A percentile compares a stretch with the other conserved stretches of the same genome.
Evolutionary conservation across 2,329 filamentous ascomycete genomes (phyloP).

Genomic region (Plenodomus tracheiphilus): DNA sequence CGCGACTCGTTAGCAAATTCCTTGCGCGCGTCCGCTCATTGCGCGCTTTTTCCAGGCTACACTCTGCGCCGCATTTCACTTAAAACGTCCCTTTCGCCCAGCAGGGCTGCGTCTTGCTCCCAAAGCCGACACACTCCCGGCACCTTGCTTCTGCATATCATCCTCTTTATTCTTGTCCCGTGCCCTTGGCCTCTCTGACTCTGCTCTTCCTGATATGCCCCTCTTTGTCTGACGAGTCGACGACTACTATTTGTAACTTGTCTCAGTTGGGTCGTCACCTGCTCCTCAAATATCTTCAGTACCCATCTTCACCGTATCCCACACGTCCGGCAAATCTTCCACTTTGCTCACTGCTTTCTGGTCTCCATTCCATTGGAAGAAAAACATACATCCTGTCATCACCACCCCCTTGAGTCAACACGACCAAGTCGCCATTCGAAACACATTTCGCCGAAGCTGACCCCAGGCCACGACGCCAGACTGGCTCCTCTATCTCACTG

Average conservation of each 20-base stretch:
- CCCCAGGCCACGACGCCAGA: slow-evolving; percentile 11
- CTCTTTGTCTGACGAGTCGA: slow-evolving; percentile 17
- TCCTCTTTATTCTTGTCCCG: slow-evolving; percentile 22
- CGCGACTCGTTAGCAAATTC: slow-evolving; percentile 15
- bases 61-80: slow-evolving; percentile 30
- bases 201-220: slow-evolving; percentile 19
- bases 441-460: slow-evolving; percentile 22
- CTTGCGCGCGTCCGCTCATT: slow-evolving; percentile 21
- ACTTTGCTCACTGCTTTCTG: background rate
- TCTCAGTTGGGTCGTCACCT: slow-evolving; percentile 33
- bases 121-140: slow-evolving; percentile 27
- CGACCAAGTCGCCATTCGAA: slow-evolving; percentile 24
- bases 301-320: slow-evolving; percentile 3
- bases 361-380: background rate
- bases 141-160: slow-evolving; percentile 30
- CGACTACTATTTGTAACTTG: slow-evolving; percentile 22
- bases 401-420: slow-evolving; percentile 10
- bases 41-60: slow-evolving; percentile 38
- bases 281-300: slow-evolving; percentile 16
- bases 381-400: background rate
- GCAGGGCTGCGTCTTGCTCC: slow-evolving; percentile 27
- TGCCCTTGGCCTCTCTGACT: slow-evolving; percentile 26
- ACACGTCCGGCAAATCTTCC: background rate
- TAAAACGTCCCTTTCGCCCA: slow-evolving; percentile 28
- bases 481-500: slow-evolving; percentile 14